phyloP scores from a whole-genome alignment of 2,329 filamentous ascomycete genomes.

The Colletotrichum horii region DNA sequence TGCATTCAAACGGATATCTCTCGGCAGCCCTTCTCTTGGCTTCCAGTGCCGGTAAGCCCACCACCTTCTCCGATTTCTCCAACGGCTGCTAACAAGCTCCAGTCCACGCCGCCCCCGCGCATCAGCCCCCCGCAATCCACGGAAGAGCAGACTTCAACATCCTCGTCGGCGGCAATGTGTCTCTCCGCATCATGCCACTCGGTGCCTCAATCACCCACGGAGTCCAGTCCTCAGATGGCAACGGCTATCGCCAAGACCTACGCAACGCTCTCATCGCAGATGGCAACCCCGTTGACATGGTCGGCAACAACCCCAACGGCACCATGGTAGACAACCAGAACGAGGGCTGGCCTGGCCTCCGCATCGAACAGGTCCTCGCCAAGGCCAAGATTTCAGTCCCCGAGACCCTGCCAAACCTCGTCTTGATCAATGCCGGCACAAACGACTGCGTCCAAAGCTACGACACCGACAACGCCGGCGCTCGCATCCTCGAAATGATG shows the following conservation, averaged over 20 bases:
- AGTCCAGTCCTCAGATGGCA: constrained; percentile 36
- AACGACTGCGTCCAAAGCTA: constrained; percentile 44
- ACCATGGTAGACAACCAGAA: constrained; percentile 46
- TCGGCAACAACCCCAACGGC: constrained; percentile 42
- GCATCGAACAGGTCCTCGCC: constrained; percentile 42
- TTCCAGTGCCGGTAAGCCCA: constrained; percentile 7
- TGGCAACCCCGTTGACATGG: constrained; percentile 43
- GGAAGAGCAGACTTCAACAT: constrained; percentile 8
- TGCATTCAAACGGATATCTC: not conserved
- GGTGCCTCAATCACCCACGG: constrained; percentile 50
- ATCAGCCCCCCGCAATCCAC: not conserved
- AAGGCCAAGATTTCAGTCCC: constrained; percentile 37
- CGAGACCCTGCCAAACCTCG: constrained; percentile 39
- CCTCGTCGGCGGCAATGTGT: constrained; percentile 26
- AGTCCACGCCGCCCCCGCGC: constrained; percentile 20
- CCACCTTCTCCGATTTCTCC: not conserved
- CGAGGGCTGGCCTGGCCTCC: constrained; percentile 49
- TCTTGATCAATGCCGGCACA: constrained; percentile 48
- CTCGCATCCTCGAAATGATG: constrained; percentile 39
- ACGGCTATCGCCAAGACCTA: constrained; percentile 43
- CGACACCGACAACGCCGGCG: constrained; percentile 32
- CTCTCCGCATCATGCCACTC: constrained; percentile 48
- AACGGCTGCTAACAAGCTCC: not conserved
- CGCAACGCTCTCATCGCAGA: constrained; percentile 33
- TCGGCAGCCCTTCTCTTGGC: constrained; percentile 13